phyloP scores from a whole-genome alignment of 2,329 filamentous ascomycete genomes.

The Diaporthe citriasiana region DNA sequence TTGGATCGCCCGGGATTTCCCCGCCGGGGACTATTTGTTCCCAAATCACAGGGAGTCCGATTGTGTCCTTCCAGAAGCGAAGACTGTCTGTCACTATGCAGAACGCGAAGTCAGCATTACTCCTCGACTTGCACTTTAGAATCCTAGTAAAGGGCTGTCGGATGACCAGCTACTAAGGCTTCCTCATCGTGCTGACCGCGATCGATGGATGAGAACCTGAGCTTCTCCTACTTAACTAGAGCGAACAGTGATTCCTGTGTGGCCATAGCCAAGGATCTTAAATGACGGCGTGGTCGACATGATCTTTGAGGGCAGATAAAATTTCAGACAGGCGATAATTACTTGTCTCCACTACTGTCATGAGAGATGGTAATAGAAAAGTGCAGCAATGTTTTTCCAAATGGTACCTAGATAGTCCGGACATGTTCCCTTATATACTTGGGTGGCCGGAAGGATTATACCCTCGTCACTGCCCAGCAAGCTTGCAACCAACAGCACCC shows the following conservation, averaged over 20 bases:
- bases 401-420: neutral
- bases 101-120: neutral
- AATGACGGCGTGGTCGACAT: slow-evolving; percentile 16
- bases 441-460: neutral
- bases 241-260: slow-evolving; percentile 34
- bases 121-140: too few species aligned
- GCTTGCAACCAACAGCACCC: neutral
- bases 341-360: too few species aligned
- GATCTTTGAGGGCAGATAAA: neutral
- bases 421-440: neutral
- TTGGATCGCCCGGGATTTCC: slow-evolving; percentile 13
- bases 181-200: neutral
- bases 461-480: neutral
- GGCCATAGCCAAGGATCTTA: slow-evolving; percentile 36
- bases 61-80: slow-evolving; percentile 16
- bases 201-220: too few species aligned
- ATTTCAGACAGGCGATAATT: neutral
- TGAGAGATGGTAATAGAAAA: neutral
- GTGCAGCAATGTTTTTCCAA: too few species aligned
- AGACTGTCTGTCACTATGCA: slow-evolving; percentile 15
- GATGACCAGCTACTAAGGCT: neutral
- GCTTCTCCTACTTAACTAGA: slow-evolving; percentile 20
- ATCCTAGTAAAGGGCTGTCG: neutral
- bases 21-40: neutral
- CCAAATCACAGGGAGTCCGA: slow-evolving; percentile 20